Base-by-base conservation (phyloP, 202 grass and related monocot species). In the Zoysia matrella region DNA sequence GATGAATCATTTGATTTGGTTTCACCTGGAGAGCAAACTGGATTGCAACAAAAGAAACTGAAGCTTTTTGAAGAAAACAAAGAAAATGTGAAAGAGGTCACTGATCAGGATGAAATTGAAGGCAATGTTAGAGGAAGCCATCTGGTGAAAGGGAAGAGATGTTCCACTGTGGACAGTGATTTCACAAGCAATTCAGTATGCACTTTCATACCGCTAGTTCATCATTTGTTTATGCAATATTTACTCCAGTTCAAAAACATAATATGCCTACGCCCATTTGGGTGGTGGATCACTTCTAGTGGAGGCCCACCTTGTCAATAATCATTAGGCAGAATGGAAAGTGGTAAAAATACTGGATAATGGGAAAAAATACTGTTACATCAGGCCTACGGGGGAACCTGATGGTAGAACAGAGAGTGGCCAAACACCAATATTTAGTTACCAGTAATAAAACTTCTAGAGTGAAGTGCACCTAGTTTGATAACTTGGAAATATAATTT, bases 61-160 rank as follows among this genome's bases (percentile, higher is more conserved):
- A 80, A 82, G 51, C 68, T 74, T 85, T 85, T 62, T 84, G 57
- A 72, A 7, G 73, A 81, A 80, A 80, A 82, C 40, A 84, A 84
- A 71, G 82, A 90, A 85, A 88, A 83, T 72, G 39, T 52, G 74
- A 72, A 72, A 62, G 12, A 79, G 41, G 15, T 22, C 67, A 62
- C 65, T 61, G 13, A 61, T 47, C 58, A 46, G 67, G 74, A 14
- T 47, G 78, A 82, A 77, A 81, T 65, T 67, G 82, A 77, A 84
- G 71, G 51, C 40, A 78, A 56, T 66, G 18, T 64, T 70, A 82
- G 77, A 44, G 60, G 52, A 82, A 76, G 58, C 3, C 40, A 81
- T 82, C 81, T 67, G 58, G 30, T 44, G 22, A 18, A 73, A 75
- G 56, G 16, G 4, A 67, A 77, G 58, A 68, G 62, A 82, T 78